phyloP scores from a whole-genome alignment of 108 stramenopile species.

The Mayamaea pseudoterrestris region DNA sequence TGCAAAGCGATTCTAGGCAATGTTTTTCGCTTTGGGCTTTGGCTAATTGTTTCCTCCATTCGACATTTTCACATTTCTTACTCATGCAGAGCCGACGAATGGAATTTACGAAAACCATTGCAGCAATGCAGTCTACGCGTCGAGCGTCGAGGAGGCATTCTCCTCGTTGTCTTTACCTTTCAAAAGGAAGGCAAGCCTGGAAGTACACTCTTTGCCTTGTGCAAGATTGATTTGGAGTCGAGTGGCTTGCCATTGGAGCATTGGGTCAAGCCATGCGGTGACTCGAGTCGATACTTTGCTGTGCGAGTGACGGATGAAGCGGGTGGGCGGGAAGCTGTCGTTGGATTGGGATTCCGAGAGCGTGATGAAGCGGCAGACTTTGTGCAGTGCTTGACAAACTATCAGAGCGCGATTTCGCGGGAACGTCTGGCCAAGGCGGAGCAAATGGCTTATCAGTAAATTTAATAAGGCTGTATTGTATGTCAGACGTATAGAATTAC shows the following conservation, averaged over 20 bases:
- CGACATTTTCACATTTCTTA: not conserved
- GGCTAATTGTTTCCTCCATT: not conserved
- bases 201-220: constrained; percentile 22
- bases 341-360: constrained; percentile 77
- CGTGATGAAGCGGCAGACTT: constrained; percentile 74
- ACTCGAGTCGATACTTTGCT: constrained; percentile 74
- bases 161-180: constrained; percentile 38
- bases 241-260: constrained; percentile 31
- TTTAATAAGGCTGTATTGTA: no score
- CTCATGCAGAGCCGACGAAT: constrained; percentile 29
- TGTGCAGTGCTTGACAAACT: constrained; percentile 7
- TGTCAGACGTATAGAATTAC: no score
- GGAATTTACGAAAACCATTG: constrained; percentile 33
- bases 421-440: constrained; percentile 4
- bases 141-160: constrained; percentile 28
- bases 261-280: constrained; percentile 62
- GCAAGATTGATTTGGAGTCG: constrained; percentile 21
- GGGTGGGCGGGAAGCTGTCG: constrained; percentile 49
- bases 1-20: not conserved
- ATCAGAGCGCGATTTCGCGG: constrained; percentile 3
- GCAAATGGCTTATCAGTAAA: constrained; percentile 7
- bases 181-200: constrained; percentile 13
- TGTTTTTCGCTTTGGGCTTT: not conserved
- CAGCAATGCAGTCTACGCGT: constrained; percentile 32
- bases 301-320: constrained; percentile 53